A percentile compares a stretch with the other conserved stretches of the same genome.
phyloP scores from a whole-genome alignment of 129 eudicot species.

The Solidago caesia region DNA sequence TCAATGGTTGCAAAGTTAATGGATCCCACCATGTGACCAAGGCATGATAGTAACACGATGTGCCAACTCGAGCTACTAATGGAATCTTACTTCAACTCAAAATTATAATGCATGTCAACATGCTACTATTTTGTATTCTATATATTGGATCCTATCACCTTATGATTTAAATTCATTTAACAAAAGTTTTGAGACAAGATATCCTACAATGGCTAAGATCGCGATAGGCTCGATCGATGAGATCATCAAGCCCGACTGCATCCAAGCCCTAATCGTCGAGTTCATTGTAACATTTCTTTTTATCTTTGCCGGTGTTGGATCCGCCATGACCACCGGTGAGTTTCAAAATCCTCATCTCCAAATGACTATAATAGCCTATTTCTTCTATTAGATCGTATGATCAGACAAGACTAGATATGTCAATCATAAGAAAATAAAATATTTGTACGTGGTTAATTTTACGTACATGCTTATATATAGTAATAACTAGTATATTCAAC shows the following conservation, averaged over 20 bases:
- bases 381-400: no score
- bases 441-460: no score
- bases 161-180: not conserved
- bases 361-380: no score
- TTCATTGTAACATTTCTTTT: conserved; percentile 80
- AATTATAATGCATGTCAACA: conserved; percentile 15
- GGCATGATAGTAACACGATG: conserved; percentile 30
- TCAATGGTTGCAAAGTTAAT: conserved; percentile 27
- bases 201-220: conserved; percentile 59
- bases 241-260: conserved; percentile 61
- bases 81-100: conserved; percentile 30
- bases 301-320: conserved; percentile 82
- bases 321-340: conserved; percentile 83
- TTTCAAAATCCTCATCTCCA: not conserved
- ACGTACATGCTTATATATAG: no score
- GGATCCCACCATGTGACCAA: conserved; percentile 17
- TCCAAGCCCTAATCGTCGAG: conserved; percentile 83
- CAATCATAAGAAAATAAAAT: no score
- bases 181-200: not conserved
- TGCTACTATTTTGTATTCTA: conserved; percentile 6
- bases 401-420: no score
- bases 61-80: conserved; percentile 20
- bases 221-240: conserved; percentile 63
- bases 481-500: no score
- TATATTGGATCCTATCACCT: not conserved